Evolutionary conservation across 1,284 basidiomycete species (phyloP), one percentile per base, ranked within the genome.

Genomic region (Austroboletus niveus): DNA sequence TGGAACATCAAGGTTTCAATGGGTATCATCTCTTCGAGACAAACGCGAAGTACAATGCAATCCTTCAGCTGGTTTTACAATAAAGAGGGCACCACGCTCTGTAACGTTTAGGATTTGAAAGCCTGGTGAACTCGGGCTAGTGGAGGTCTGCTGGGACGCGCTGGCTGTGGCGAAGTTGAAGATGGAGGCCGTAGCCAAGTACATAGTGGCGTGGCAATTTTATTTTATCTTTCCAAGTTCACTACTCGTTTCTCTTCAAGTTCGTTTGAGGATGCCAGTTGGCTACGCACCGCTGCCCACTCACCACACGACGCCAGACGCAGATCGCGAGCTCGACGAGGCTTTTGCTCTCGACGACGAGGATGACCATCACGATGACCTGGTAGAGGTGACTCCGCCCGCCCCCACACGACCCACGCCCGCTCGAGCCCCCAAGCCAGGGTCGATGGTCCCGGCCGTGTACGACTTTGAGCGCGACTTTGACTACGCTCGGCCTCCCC

Each of bases 391-490:
- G 31, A 65, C 70, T 27, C 55, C 47, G 17, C 50, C n/a, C 48
- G 47, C 50, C 35, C 56, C 47, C 45, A 20, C 51, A 49, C 57
- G 48, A 39, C 46, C 42, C 7, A 3, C 22, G 22, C 48, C 40
- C 45, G 7, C 45, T 8, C 52, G 48, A 30, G 12, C 35, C 1
- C 29, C 34, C 32, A 63, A 60, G 42, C 1, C 42, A 2, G 48
- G 34, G 27, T 5, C 54, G 9, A n/a, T 36, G 4, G 11, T 42
- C 11, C 69, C 75, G 31, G 75, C 72, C 15, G 63, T 69, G 15
- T 94, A 94, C 67, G 89, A 94, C 69, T 94, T 93, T 69, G 90
- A 92, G 66, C 76, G 89, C 29, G 87, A 90, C 61, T 88, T 85
- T 61, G 87, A 84, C 59, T 84, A 85, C 60, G 79, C 77, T 59